Base-by-base conservation (phyloP, 768 basidiomycete species). In the Tylopilus sp. region DNA sequence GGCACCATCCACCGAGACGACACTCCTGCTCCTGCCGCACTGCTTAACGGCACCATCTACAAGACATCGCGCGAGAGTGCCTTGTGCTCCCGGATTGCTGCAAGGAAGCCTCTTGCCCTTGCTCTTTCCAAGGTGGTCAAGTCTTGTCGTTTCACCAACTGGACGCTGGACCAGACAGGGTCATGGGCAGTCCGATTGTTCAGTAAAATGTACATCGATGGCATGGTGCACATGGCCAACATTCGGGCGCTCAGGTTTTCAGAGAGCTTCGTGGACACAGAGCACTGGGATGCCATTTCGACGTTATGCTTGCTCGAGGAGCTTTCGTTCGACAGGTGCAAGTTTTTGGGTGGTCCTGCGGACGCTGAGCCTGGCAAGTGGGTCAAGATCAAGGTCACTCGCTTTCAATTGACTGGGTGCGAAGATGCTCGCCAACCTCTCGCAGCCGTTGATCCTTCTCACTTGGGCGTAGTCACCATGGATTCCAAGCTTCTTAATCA, bases 51-150 rank as follows among this genome's bases (percentile, higher is more conserved):
- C 18, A 10, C 15, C 21, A 2, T 18, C 11, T 38, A 26, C 23
- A 44, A 18, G 15, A 11, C 46, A 3, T 44, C 52, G 3, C 59
- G 40, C 41, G 50, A 4, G 28, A 30, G 9, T 0, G 21, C 5
- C 6, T 65, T 71, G 44, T 75, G 67, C 46, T 47, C 64, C 23
- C 65, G 57, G 4, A 50, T 73, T 8, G 50, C 58, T 4, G 65
- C 51, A 18, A 54, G 59, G 25, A 44, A 64, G 22, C 61, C 67
- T 30, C 60, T 65, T 7, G 69, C 70, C 2, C 56, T 55, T 18
- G 58, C 66, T 2, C 50, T 75, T 10, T 66, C 70, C 4, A 50
- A 54, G 36, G 54, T 63, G 22, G 70, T 75, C 40, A 68, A 60
- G 45, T 50, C 50, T 0, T 65, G 66, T 21, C 21, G 21, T 30